Percentiles rank a stretch among this genome's conserved stretches.
Evolutionary conservation across 176 grass and related monocot species (phyloP).

Genomic region (Bolboschoenus planiculmis): DNA sequence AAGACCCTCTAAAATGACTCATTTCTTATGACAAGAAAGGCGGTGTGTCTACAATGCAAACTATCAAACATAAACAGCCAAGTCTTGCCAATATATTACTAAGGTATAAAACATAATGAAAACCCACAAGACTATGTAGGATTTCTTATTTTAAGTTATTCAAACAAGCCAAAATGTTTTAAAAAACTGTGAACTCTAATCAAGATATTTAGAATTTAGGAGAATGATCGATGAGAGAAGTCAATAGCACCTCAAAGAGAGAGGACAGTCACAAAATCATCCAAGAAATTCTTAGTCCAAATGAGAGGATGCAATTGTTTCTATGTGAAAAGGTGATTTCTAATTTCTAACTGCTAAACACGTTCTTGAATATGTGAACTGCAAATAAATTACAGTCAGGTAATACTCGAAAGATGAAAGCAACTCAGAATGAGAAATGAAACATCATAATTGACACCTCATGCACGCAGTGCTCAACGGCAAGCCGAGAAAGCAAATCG

Average conservation of each 20-base stretch:
- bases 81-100: not conserved
- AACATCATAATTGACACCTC: conserved; percentile 40
- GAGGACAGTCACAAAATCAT: not conserved
- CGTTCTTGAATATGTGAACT: not conserved
- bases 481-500: conserved; percentile 66
- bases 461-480: conserved; percentile 81
- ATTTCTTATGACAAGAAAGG: not conserved
- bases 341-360: not conserved
- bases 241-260: not conserved
- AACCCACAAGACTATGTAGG: not conserved
- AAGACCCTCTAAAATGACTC: not conserved
- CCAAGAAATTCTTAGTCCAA: not conserved
- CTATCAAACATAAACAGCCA: not conserved
- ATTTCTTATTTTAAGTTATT: not conserved
- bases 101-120: not conserved
- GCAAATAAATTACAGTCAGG: not conserved
- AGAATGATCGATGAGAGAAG: not conserved
- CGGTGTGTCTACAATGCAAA: not conserved
- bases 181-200: not conserved
- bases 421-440: not conserved
- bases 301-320: not conserved
- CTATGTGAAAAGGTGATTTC: not conserved
- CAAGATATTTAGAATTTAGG: not conserved
- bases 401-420: not conserved
- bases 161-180: not conserved